Evolutionary conservation across 306 rosid genomes (phyloP).

Genomic region (Mucuna pruriens): DNA sequence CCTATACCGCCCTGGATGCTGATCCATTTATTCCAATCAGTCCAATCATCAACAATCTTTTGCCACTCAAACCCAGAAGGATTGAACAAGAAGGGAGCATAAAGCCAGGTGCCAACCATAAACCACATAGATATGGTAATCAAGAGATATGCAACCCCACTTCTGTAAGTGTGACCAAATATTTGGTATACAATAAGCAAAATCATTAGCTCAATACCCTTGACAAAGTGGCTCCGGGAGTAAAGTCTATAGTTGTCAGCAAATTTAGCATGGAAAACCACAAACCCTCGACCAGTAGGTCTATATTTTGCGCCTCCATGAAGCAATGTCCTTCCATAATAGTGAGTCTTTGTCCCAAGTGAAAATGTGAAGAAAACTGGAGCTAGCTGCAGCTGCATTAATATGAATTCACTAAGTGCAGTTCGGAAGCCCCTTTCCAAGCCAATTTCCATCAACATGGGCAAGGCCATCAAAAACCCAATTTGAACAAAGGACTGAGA

Average conservation of each 20-base stretch:
- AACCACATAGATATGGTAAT: constrained; percentile 95
- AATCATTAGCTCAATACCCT: constrained; percentile 94
- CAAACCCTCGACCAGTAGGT: constrained; percentile 96
- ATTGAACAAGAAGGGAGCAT: constrained; percentile 96
- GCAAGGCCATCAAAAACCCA: constrained; percentile 95
- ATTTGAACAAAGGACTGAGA: constrained; percentile 97
- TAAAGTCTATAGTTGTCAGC: constrained; percentile 97
- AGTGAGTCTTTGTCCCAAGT: constrained; percentile 96
- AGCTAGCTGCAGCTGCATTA: constrained; percentile 96
- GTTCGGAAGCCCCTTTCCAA: constrained; percentile 97
- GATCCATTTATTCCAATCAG: constrained; percentile 99
- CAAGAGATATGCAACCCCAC: constrained; percentile 83
- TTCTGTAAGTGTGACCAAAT: constrained; percentile 76
- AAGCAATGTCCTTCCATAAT: constrained; percentile 95
- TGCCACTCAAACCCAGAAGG: constrained; percentile 99
- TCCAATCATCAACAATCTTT: constrained; percentile 98
- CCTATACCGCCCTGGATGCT: constrained; percentile 95
- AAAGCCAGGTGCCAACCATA: constrained; percentile 99
- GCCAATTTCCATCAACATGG: constrained; percentile 99
- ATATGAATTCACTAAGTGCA: constrained; percentile 90
- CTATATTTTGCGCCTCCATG: constrained; percentile 99
- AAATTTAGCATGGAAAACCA: constrained; percentile 98
- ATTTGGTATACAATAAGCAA: constrained; percentile 90
- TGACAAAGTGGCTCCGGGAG: constrained; percentile 98
- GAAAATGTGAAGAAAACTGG: constrained; percentile 98